Conservation (phyloP, 768 basidiomycete species). For the Russula vinacea region DNA sequence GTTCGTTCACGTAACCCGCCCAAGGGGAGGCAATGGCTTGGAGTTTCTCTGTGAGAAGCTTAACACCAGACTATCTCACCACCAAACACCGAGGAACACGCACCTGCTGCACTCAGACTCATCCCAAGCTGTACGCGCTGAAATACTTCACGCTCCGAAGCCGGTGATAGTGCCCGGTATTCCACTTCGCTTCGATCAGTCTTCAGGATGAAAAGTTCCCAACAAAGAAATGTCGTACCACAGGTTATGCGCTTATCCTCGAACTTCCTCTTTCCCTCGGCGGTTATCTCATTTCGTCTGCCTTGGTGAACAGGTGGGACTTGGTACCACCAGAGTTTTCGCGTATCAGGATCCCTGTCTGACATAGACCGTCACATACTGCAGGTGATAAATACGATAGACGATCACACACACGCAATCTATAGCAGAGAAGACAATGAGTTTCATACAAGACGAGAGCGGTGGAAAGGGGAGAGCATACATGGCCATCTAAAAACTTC, state of each 20-base stretch:
- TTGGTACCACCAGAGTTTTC: slow-evolving; percentile 64
- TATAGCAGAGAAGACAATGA: slow-evolving; percentile 31
- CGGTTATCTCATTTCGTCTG: slow-evolving; percentile 52
- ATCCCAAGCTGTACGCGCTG: slow-evolving; percentile 81
- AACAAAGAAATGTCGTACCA: slow-evolving; percentile 41
- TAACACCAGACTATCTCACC: background rate
- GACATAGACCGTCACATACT: slow-evolving; percentile 29
- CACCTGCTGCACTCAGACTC: slow-evolving; percentile 69
- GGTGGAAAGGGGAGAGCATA: slow-evolving; percentile 1
- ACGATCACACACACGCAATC: slow-evolving; percentile 51
- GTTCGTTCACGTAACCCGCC: slow-evolving; percentile 60
- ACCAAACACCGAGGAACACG: slow-evolving; percentile 17
- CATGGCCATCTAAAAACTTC: slow-evolving; percentile 47
- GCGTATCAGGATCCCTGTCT: slow-evolving; percentile 58
- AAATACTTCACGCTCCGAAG: slow-evolving; percentile 73
- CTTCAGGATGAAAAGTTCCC: background rate
- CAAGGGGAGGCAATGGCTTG: slow-evolving; percentile 74
- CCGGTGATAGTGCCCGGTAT: slow-evolving; percentile 53
- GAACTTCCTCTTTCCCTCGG: slow-evolving; percentile 50
- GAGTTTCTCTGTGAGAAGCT: slow-evolving; percentile 56
- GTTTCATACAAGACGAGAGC: background rate
- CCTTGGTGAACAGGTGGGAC: slow-evolving; percentile 45
- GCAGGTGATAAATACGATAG: slow-evolving; percentile 22
- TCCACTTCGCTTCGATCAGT: slow-evolving; percentile 45
- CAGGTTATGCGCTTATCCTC: slow-evolving; percentile 59